A percentile compares a stretch with the other conserved stretches of the same genome.
Conservation (phyloP, 805 yeast genomes). For the Lachancea lanzarotensis region DNA sequence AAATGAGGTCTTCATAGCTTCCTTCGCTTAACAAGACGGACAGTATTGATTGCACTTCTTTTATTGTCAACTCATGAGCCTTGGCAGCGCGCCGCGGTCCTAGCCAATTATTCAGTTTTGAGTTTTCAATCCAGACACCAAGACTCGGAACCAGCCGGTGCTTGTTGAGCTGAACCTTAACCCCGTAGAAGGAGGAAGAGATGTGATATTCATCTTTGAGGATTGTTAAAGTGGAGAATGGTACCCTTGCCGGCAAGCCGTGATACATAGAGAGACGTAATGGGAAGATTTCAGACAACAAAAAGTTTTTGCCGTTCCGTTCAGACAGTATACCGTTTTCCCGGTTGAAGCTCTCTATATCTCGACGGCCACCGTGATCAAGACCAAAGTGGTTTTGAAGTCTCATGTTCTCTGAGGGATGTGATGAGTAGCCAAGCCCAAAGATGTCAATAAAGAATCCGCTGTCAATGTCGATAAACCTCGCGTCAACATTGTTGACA, state of each 20-base stretch:
- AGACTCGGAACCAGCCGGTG: conserved; percentile 1
- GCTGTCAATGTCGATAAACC: conserved; percentile 52
- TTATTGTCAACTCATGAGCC: neutral
- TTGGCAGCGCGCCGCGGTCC: neutral
- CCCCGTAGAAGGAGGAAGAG: neutral
- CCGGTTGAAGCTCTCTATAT: neutral
- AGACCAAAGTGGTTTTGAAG: neutral
- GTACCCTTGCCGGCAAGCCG: conserved; percentile 2
- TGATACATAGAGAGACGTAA: conserved; percentile 4
- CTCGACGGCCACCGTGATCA: neutral
- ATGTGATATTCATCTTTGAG: conserved; percentile 1
- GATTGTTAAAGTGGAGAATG: neutral
- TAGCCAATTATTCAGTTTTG: neutral
- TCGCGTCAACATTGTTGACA: conserved; percentile 48
- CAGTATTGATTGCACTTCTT: neutral
- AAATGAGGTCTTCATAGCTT: neutral
- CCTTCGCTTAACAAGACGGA: neutral
- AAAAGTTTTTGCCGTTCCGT: neutral
- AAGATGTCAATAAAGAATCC: conserved; percentile 60
- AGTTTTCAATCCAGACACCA: conserved; percentile 1
- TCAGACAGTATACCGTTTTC: conserved; percentile 1
- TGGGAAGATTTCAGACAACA: neutral
- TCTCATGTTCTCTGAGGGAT: neutral
- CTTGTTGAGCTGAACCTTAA: neutral
- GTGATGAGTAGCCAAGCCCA: conserved; percentile 32